Conservation (phyloP, 148 eudicot genomes). For the Fagopyrum tataricum region DNA sequence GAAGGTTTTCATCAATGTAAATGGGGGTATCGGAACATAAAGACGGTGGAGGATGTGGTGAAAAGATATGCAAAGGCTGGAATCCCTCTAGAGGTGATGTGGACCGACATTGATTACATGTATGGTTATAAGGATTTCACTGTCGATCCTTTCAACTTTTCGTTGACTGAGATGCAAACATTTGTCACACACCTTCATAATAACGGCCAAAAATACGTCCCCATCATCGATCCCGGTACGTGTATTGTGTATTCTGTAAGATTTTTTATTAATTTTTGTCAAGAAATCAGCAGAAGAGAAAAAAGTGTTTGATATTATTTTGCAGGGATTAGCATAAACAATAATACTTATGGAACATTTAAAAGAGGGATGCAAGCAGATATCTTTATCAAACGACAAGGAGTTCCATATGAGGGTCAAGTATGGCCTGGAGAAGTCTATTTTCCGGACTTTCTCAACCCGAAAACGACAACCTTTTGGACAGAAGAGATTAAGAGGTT, state of each 20-base stretch:
- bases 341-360: no score
- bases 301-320: no score
- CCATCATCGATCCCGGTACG: constrained; percentile 46
- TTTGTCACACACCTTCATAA: constrained; percentile 31
- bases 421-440: no score
- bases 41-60: constrained; percentile 33
- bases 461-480: constrained; percentile 4
- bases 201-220: constrained; percentile 42
- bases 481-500: constrained; percentile 10
- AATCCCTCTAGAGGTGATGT: constrained; percentile 46
- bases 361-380: no score
- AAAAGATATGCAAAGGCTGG: constrained; percentile 24
- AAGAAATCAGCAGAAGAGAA: no score
- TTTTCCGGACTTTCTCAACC: no score
- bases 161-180: constrained; percentile 31
- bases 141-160: constrained; percentile 35
- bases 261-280: no score
- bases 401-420: no score
- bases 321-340: no score
- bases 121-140: constrained; percentile 41
- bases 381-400: no score
- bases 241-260: neutral
- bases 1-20: constrained; percentile 49
- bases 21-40: constrained; percentile 28
- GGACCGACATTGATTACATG: constrained; percentile 56